A percentile compares a stretch with the other conserved stretches of the same genome.
Conservation (phyloP, 2,329 filamentous ascomycete species). For the Monilinia fructicola region DNA sequence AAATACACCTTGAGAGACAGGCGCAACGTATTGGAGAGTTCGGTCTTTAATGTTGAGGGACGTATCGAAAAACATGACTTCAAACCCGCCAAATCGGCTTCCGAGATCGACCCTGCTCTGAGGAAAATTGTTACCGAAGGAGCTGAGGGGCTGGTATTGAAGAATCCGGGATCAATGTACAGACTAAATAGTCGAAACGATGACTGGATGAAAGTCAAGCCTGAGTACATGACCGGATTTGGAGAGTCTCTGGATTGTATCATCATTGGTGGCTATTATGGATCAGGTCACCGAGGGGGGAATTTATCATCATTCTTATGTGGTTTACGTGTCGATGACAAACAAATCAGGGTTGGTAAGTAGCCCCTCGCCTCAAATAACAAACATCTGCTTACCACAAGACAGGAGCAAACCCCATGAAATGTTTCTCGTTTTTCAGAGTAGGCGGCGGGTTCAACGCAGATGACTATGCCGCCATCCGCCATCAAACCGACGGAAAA, state of each 20-base stretch:
- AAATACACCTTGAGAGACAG: conserved; percentile 81
- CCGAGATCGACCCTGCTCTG: conserved; percentile 75
- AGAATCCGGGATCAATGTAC: conserved; percentile 88
- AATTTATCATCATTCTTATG: conserved; percentile 85
- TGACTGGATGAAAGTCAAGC: conserved; percentile 98
- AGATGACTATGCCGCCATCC: conserved; percentile 80
- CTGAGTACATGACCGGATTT: conserved; percentile 96
- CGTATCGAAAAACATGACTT: conserved; percentile 82
- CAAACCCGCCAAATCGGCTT: conserved; percentile 61
- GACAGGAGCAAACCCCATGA: conserved; percentile 58
- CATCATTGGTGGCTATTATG: conserved; percentile 89
- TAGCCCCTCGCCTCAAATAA: neutral
- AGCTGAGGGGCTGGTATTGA: conserved; percentile 87
- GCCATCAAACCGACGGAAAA: conserved; percentile 83
- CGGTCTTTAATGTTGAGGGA: conserved; percentile 68
- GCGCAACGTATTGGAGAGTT: conserved; percentile 68
- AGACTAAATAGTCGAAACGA: conserved; percentile 85
- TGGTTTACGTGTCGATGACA: conserved; percentile 67
- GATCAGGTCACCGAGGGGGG: conserved; percentile 81
- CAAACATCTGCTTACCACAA: conserved; percentile 1
- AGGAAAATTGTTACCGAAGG: conserved; percentile 82
- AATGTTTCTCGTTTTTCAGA: conserved; percentile 93
- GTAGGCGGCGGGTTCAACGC: conserved; percentile 91
- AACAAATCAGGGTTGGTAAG: conserved; percentile 15
- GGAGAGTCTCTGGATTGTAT: conserved; percentile 90